Evolutionary conservation across 1,139 yeast species (phyloP), one percentile per base, ranked within the genome.

Genomic region (Torulaspora pretoriensis): DNA sequence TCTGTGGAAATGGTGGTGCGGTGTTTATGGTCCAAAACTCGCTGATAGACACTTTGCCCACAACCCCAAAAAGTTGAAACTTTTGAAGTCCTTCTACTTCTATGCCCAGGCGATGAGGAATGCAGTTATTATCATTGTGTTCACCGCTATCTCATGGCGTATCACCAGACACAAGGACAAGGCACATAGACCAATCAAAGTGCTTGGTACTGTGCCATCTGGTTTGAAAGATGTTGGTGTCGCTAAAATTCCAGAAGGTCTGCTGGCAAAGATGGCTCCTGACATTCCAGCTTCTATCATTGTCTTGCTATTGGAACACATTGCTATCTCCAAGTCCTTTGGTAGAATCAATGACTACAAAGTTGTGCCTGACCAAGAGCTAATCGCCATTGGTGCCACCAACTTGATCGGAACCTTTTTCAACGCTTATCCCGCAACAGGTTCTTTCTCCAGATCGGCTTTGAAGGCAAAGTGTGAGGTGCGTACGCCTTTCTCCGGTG

Each of bases 391-490:
- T 68, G 97, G 97, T 62, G 85, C 85, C 37, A 84, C 92, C 47
- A 90, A 90, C 68, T 73, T 89, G 64, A 75, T 90, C 56, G 97
- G 97, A 55, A 86, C 96, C 22, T 87, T 89, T 62, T 90, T 90
- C 74, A 75, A 80, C 59, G 96, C 97, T 8, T 90, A 90, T 64
- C 97, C 97, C 12, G 90, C 96, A 8, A 90, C 97, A 8, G 97
- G 97, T 43, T 90, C 97, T 1, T 90, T 90, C 67, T 86, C 96
- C 16, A 81, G 97, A 72, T 84, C 96, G 38, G 97, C 97, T 9
- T 75, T 90, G 60, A 89, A 90, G 68, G 85, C 95, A 45, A 90
- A 89, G 68, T 89, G 96, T 75, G 96, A 96, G 61, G 97, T 90
- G 37, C 78, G 90, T 61, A 90, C 97, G 31, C 97, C 97, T 26